Evolutionary conservation across 371 early-diverging fungal species (phyloP).

Genomic region (Polyrhizophydium stewartii): DNA sequence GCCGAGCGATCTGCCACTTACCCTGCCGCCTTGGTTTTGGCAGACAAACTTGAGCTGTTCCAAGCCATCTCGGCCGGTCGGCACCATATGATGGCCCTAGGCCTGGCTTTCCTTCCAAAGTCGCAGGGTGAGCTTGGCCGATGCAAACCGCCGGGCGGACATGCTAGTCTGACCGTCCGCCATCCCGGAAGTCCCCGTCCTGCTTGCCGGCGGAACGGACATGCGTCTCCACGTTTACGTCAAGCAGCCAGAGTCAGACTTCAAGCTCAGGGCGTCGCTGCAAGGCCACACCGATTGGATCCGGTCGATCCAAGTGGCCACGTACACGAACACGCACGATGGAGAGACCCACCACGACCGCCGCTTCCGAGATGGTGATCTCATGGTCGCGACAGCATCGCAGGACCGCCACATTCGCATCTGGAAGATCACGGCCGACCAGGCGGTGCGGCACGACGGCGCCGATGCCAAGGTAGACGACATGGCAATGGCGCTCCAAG

Average conservation of each 20-base stretch:
- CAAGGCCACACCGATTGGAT: slow-evolving; percentile 95
- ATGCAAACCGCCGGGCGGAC: background rate
- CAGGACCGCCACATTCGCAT: slow-evolving; percentile 91
- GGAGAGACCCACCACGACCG: slow-evolving; percentile 34
- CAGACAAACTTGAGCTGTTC: slow-evolving; percentile 52
- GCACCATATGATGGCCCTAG: slow-evolving; percentile 66
- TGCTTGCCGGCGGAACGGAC: slow-evolving; percentile 78
- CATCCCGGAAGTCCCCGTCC: slow-evolving; percentile 48
- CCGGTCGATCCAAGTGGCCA: slow-evolving; percentile 71
- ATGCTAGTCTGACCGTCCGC: background rate
- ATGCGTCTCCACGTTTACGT: slow-evolving; percentile 61
- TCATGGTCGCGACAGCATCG: slow-evolving; percentile 83
- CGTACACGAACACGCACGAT: slow-evolving; percentile 40
- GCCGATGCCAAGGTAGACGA: too few species aligned
- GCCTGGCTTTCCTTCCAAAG: slow-evolving; percentile 66
- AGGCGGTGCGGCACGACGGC: background rate
- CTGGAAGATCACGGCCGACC: slow-evolving; percentile 68
- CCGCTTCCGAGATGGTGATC: slow-evolving; percentile 60
- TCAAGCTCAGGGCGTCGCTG: slow-evolving; percentile 48
- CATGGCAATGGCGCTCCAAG: background rate
- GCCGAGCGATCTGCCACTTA: background rate
- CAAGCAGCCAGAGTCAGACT: background rate
- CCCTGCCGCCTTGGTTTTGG: background rate
- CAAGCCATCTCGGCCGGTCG: slow-evolving; percentile 68
- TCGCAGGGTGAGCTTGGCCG: slow-evolving; percentile 40